A percentile compares a stretch with the other conserved stretches of the same genome.
These are phyloP conservation scores for Tulasnella sp. DNA, from an alignment of 768 basidiomycete species.

Conservation along the genomic window DNA sequence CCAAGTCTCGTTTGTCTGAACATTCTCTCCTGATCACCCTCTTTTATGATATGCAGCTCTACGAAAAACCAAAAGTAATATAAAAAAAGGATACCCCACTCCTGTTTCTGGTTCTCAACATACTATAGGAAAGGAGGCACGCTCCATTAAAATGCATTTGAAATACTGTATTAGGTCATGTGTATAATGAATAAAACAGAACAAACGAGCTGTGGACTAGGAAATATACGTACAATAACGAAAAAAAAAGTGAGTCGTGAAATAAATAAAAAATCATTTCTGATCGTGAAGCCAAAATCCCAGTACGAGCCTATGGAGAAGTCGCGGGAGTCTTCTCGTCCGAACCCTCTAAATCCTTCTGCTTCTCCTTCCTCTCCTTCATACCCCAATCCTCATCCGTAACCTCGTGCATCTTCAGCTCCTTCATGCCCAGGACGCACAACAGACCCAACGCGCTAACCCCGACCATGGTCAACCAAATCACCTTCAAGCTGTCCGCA, in stretches of 20 bases:
- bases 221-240: not conserved
- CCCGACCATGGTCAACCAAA: constrained; percentile 33
- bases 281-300: not conserved
- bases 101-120: too few relatives aligned
- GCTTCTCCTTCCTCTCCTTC: constrained; percentile 26
- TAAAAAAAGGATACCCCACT: too few relatives aligned
- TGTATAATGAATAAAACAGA: not conserved
- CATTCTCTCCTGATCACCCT: too few relatives aligned
- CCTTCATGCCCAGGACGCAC: constrained; percentile 32
- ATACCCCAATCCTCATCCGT: constrained; percentile 33
- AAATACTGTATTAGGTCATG: not conserved
- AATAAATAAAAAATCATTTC: not conserved
- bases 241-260: not conserved
- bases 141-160: not conserved
- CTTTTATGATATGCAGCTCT: too few relatives aligned
- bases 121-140: too few relatives aligned
- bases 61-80: too few relatives aligned
- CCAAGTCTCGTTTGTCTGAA: too few relatives aligned
- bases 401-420: constrained; percentile 30
- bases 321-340: not conserved
- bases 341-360: not conserved
- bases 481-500: constrained; percentile 17
- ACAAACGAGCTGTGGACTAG: not conserved
- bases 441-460: constrained; percentile 36
- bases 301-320: not conserved